A percentile compares a stretch with the other conserved stretches of the same genome.
phyloP scores from a whole-genome alignment of 441 rosid species.

The Syzygium malaccense region DNA sequence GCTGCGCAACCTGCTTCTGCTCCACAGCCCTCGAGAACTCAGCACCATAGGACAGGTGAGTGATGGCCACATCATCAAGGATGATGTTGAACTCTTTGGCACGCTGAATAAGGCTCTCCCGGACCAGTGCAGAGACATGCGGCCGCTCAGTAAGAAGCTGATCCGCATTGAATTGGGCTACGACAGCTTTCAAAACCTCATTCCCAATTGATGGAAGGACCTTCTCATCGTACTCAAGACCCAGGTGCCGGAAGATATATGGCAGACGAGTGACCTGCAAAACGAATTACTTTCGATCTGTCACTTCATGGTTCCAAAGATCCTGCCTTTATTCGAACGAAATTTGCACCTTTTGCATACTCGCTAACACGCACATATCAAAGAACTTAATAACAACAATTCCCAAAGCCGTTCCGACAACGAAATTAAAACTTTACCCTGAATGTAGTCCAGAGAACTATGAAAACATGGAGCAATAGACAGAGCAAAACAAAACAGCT shows the following conservation, averaged over 20 bases:
- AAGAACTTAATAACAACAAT: not conserved
- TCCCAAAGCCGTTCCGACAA: not conserved
- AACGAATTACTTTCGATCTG: not conserved
- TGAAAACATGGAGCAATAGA: not conserved
- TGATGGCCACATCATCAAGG: conserved; percentile 89
- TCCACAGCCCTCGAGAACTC: conserved; percentile 98
- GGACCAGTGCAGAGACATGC: conserved; percentile 76
- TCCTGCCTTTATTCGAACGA: not conserved
- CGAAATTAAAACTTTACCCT: not conserved
- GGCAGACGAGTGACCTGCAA: conserved; percentile 62
- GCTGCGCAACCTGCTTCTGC: conserved; percentile 97
- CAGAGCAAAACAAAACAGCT: not conserved
- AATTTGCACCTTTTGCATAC: not conserved
- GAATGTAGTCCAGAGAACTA: not conserved
- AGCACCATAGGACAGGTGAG: conserved; percentile 81
- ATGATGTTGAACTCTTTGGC: conserved; percentile 82
- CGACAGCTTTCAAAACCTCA: conserved; percentile 88
- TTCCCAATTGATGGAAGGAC: conserved; percentile 96
- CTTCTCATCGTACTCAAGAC: conserved; percentile 92
- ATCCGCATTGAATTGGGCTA: conserved; percentile 97
- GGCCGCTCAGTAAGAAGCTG: conserved; percentile 98
- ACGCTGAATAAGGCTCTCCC: conserved; percentile 62
- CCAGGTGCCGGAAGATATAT: conserved; percentile 73
- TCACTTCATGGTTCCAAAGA: not conserved
- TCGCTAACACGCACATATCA: not conserved